Base-by-base conservation (phyloP, 2,329 filamentous ascomycete genomes). In the Trichoderma sp. region DNA sequence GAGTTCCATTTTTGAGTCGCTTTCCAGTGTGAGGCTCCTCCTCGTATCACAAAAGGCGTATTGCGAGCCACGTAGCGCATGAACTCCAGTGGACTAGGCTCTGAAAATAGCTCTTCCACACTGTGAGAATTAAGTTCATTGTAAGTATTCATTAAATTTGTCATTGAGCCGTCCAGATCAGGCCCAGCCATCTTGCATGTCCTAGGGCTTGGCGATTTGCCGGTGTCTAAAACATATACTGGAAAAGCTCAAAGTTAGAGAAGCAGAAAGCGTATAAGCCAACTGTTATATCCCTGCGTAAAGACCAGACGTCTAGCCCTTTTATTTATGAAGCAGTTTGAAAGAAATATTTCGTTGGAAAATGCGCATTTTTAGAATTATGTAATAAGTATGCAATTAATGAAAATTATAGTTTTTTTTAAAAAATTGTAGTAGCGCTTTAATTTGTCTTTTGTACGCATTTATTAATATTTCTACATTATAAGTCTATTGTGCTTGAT, bases 11-110 rank as follows among this genome's bases (percentile, higher is more conserved):
- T 82, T 67, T 79, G 81, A 3, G 83, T 82, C 0, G 92, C 91
- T 49, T 81, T 80, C 91, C 91, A 95, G 43, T 83, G 78, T 0
- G 75, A 75, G 1, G 90, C 90, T 3, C 84, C 91, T 10, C 84
- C 81, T 46, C 90, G 85, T 32, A 94, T 81, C 3, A 95, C 86
- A 73, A 95, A 94, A 0, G 92, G 92, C 1, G 88, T 86, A 76
- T 95, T 96, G 43, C 83, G 84, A 18, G 90, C 85, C 24, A 94
- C 91, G 78, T 89, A 90, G 74, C 91, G 87, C 88, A 94, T 91
- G 76, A 95, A 95, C 75, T 94, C 90, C 6, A 96, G 84, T 0
- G 92, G 86, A 32, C 89, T 91, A 4, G 92, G 92, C 59, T 90
- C 87, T 52, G 86, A 82, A 16, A 82, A 54, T 3, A 94, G 83